Conservation (phyloP, 2,329 filamentous ascomycete genomes). For the Chaetomium olivaceum region DNA sequence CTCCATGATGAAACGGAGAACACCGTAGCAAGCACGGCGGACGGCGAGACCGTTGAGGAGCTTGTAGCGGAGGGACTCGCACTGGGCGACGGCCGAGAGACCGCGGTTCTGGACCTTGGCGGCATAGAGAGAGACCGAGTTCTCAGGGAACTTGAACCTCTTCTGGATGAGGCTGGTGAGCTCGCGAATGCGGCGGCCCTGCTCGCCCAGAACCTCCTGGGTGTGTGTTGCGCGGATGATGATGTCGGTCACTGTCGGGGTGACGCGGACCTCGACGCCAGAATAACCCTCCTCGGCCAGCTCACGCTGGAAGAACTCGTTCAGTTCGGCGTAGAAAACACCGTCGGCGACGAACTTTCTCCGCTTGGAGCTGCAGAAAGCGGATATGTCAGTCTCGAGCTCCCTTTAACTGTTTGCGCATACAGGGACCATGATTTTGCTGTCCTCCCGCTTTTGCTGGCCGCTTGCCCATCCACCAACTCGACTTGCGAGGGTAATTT, state of each 20-base stretch:
- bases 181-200: conserved; percentile 99
- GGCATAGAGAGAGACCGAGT: conserved; percentile 99
- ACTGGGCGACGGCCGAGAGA: conserved; percentile 99
- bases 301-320: conserved; percentile 99
- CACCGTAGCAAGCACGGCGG: conserved; percentile 98
- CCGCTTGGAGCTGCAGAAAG: conserved; percentile 71
- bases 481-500: background rate
- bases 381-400: conserved; percentile 18
- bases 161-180: conserved; percentile 99
- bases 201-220: conserved; percentile 99
- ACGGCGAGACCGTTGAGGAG: conserved; percentile 99
- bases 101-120: conserved; percentile 99
- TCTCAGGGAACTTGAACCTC: conserved; percentile 99
- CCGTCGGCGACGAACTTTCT: conserved; percentile 96
- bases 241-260: conserved; percentile 99
- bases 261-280: conserved; percentile 99
- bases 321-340: conserved; percentile 99
- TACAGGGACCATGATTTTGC: background rate
- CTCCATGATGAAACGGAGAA: conserved; percentile 99
- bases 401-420: conserved; percentile 10
- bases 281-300: conserved; percentile 99
- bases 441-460: background rate
- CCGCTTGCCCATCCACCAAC: background rate
- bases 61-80: conserved; percentile 99
- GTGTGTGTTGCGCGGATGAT: conserved; percentile 99